These are phyloP conservation scores for Pigoraptor vietnamica DNA, from an alignment of 78 protist genomes.

Conservation along the genomic window DNA sequence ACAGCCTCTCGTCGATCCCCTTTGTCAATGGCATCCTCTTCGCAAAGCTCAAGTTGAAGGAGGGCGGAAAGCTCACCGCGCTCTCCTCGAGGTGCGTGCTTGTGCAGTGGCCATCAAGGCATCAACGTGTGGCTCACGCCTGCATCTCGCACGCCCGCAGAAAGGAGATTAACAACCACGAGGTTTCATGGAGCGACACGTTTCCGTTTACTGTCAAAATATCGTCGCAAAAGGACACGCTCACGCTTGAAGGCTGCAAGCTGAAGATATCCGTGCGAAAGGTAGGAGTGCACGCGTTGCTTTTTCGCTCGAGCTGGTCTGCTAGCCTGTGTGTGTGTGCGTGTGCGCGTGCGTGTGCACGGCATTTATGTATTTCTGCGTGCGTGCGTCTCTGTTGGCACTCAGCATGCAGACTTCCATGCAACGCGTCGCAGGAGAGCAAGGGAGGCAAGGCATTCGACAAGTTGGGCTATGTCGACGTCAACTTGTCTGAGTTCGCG, in stretches of 20 bases:
- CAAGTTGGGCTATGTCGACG: background rate
- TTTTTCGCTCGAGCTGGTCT: too few relatives aligned
- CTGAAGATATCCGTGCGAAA: background rate
- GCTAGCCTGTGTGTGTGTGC: background rate
- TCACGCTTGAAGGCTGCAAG: background rate
- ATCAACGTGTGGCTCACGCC: too few relatives aligned
- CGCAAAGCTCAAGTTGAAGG: background rate
- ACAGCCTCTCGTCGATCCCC: background rate
- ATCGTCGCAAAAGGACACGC: background rate
- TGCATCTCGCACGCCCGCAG: too few relatives aligned
- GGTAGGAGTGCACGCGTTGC: background rate
- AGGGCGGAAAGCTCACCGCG: background rate
- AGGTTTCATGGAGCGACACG: background rate
- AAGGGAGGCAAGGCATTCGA: constrained; percentile 5
- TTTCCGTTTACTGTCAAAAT: background rate
- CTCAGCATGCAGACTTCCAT: too few relatives aligned
- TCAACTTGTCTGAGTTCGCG: background rate
- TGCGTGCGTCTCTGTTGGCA: background rate
- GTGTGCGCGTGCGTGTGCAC: background rate
- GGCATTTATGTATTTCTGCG: background rate
- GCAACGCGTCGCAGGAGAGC: background rate
- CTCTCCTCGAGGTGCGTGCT: background rate
- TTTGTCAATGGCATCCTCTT: background rate
- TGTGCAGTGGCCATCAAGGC: too few relatives aligned
- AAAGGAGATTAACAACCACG: background rate